phyloP scores from a whole-genome alignment of 371 early-diverging fungal genomes.

The Quaeritorhiza haematococci region DNA sequence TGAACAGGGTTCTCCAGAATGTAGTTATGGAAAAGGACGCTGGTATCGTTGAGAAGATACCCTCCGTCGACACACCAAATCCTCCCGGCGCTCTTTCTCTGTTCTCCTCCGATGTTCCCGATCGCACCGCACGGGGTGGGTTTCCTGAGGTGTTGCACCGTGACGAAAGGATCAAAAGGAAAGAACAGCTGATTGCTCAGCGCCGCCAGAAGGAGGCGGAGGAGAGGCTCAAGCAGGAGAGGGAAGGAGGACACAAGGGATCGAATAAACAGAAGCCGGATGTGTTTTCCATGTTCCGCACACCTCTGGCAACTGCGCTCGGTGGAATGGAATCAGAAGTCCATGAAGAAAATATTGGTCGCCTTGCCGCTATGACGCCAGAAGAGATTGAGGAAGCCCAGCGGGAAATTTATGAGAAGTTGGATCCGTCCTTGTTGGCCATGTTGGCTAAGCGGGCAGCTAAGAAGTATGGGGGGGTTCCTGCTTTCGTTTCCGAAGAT shows the following conservation, averaged over 20 bases:
- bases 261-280: constrained; percentile 11
- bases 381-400: constrained; percentile 57
- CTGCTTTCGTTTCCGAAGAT: no score
- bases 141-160: constrained; percentile 57
- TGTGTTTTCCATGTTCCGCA: neutral
- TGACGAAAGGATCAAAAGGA: constrained; percentile 33
- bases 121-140: constrained; percentile 39
- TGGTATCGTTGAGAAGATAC: no score
- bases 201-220: neutral
- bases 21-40: no score
- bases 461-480: constrained; percentile 18
- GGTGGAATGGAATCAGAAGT: constrained; percentile 26
- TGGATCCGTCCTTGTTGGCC: constrained; percentile 41
- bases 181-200: no score
- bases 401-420: constrained; percentile 48
- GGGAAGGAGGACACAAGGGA: neutral
- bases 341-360: constrained; percentile 51
- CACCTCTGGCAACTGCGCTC: constrained; percentile 7
- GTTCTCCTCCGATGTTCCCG: constrained; percentile 47
- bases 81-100: constrained; percentile 29
- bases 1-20: no score
- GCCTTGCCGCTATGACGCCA: constrained; percentile 54
- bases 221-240: neutral
- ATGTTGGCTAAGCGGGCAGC: constrained; percentile 13
- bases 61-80: constrained; percentile 42